These are phyloP conservation scores for Naganishia vaughanmartiniae DNA, from an alignment of 768 basidiomycete genomes.

Conservation along the genomic window DNA sequence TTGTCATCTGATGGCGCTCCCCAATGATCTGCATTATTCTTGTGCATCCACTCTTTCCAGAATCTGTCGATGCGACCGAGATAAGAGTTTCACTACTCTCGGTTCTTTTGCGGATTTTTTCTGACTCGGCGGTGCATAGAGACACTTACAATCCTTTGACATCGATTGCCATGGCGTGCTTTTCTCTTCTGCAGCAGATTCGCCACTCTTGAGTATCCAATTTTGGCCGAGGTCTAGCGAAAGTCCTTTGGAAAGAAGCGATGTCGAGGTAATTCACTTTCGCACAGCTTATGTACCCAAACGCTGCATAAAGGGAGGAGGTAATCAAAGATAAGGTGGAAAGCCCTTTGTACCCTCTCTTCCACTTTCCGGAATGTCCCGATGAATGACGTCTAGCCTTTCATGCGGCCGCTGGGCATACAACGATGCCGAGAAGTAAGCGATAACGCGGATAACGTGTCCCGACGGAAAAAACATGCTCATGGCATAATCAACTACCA, in stretches of 20 bases:
- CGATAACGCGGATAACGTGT: too few relatives aligned
- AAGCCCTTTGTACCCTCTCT: background rate
- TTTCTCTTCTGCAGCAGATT: background rate
- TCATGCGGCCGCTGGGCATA: too few relatives aligned
- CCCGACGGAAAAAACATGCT: background rate
- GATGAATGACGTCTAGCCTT: too few relatives aligned
- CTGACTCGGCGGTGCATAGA: background rate
- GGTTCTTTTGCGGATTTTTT: background rate
- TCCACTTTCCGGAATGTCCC: too few relatives aligned
- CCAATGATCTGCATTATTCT: constrained; percentile 21
- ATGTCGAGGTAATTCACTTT: background rate
- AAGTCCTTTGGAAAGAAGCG: background rate
- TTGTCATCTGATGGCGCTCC: constrained; percentile 12
- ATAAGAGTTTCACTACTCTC: background rate
- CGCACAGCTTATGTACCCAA: background rate
- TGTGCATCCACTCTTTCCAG: constrained; percentile 24
- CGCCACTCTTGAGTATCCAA: too few relatives aligned
- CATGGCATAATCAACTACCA: constrained; percentile 37
- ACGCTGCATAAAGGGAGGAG: background rate
- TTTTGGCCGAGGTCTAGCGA: too few relatives aligned
- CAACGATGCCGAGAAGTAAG: too few relatives aligned
- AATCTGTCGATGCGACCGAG: background rate
- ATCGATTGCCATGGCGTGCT: constrained; percentile 8
- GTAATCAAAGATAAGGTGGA: background rate
- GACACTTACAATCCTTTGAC: constrained; percentile 2